Evolutionary conservation across 495 filamentous ascomycete genomes (phyloP), one percentile per base, ranked within the genome.

Genomic region (Alectoria sarmentosa): DNA sequence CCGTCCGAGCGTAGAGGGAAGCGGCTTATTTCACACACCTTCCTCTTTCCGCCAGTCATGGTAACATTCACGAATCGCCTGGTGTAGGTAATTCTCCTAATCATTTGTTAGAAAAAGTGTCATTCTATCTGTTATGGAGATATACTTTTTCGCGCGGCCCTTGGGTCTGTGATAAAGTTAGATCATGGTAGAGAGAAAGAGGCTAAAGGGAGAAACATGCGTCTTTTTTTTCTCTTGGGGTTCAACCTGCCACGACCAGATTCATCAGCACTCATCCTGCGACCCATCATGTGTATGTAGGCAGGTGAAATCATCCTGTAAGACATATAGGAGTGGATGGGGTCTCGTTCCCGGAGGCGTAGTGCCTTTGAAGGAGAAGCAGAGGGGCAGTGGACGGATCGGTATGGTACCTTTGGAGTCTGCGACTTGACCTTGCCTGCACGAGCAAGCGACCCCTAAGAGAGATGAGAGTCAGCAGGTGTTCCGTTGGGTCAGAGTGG

Each of bases 21-120:
- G 15, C 54, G 26, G 30, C 30, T 3, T 34, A 2, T 55, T 34
- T n/a, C 13, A 55, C 81, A 71, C 77, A 95, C 91, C 93, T 98
- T 98, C 80, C 94, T 84, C 93, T 99, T 99, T 79, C 94, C 94
- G 79, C 94, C 94, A 65, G 94, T 96, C 86, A 97, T 83, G 72
- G 91, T 96, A 76, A 99, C 92, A 84, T 98, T 99, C 70, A 99
- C 95, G 85, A 99, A 99, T 71, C 94, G 92, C 77, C 94, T 89
- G 71, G 92, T 98, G 84, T 99, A 98, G 69, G 82, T 84, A 72
- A 96, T 87, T 73, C 94, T 87, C 91, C n/a, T n/a, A n/a, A n/a
- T n/a, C n/a, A n/a, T n/a, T n/a, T n/a, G n/a, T n/a, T n/a, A n/a
- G n/a, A n/a, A n/a, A n/a, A n/a, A n/a, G n/a, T n/a, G n/a, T n/a